Percentiles rank a stretch among this genome's conserved stretches.
phyloP scores from a whole-genome alignment of 2,329 filamentous ascomycete genomes.

The Aspergillus hiratsukae region DNA sequence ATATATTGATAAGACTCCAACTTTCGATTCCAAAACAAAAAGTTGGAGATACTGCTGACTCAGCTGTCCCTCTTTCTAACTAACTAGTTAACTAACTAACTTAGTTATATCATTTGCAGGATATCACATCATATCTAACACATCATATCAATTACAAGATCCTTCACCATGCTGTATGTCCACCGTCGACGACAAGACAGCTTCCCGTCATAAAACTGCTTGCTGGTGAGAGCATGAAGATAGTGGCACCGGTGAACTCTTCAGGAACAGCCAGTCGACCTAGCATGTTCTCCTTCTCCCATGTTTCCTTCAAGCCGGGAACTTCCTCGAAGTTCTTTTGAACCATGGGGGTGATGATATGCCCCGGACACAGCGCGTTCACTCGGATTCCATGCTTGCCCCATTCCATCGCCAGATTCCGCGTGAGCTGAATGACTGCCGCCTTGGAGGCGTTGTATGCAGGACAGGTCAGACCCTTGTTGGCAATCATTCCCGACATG shows the following conservation, averaged over 20 bases:
- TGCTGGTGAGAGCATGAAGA: not conserved
- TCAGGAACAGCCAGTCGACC: slow-evolving; percentile 1
- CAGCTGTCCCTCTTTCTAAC: not conserved
- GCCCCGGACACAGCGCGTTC: not conserved
- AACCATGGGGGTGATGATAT: not conserved
- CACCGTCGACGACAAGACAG: slow-evolving; percentile 1
- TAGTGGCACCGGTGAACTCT: not conserved
- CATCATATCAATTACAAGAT: not conserved
- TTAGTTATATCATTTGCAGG: not conserved
- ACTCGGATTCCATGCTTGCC: not conserved
- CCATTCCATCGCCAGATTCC: not conserved
- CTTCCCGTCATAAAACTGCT: slow-evolving; percentile 4
- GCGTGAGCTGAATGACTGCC: not conserved
- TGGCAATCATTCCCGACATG: not conserved
- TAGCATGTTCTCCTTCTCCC: slow-evolving; percentile 5
- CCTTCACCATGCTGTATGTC: slow-evolving; percentile 2
- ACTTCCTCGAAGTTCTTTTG: slow-evolving; percentile 1
- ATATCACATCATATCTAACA: not conserved
- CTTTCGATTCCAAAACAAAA: not conserved
- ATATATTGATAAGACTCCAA: not conserved
- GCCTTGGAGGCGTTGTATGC: not conserved
- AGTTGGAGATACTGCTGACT: not conserved
- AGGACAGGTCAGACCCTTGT: not conserved
- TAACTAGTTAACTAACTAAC: too few relatives aligned
- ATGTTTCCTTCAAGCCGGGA: slow-evolving; percentile 1